Conservation (phyloP, 2,329 filamentous ascomycete genomes). For the Calcarisporium arbuscula region DNA sequence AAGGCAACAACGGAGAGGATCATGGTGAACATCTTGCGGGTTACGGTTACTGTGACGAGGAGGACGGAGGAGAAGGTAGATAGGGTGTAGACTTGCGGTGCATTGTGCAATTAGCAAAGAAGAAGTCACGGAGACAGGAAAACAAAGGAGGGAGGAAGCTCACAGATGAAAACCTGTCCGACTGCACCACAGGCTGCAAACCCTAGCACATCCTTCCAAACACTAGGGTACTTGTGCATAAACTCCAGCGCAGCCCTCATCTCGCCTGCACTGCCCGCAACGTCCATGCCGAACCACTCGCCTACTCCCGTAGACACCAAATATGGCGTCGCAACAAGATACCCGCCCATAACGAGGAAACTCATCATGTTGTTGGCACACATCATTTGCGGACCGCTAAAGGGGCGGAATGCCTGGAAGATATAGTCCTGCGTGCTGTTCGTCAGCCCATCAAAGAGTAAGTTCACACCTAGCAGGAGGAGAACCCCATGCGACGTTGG, state of each 20-base stretch:
- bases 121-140: not conserved
- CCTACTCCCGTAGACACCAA: slow-evolving; percentile 62
- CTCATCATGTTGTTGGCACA: slow-evolving; percentile 90
- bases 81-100: slow-evolving; percentile 75
- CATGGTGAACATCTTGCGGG: slow-evolving; percentile 99
- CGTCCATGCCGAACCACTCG: slow-evolving; percentile 60
- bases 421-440: slow-evolving; percentile 97
- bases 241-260: slow-evolving; percentile 74
- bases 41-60: slow-evolving; percentile 93
- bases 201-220: slow-evolving; percentile 81
- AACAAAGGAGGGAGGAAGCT: slow-evolving; percentile 20
- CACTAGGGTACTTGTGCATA: slow-evolving; percentile 69
- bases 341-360: slow-evolving; percentile 67
- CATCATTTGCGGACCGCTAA: slow-evolving; percentile 98
- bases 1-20: slow-evolving; percentile 92
- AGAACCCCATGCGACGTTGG: slow-evolving; percentile 73
- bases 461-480: slow-evolving; percentile 76
- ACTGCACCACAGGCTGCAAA: slow-evolving; percentile 88
- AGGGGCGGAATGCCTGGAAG: slow-evolving; percentile 72
- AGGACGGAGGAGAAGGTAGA: slow-evolving; percentile 87
- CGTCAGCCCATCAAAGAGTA: slow-evolving; percentile 91
- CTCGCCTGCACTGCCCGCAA: slow-evolving; percentile 64
- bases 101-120: slow-evolving; percentile 13
- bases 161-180: slow-evolving; percentile 92
- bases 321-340: slow-evolving; percentile 73